phyloP scores from a whole-genome alignment of 176 grass and related monocot species.

The maize (Zea mays) region Zm-B73-REFERENCE-NAM-5.0 NC_050102.1:170821001-170821500 shows the following conservation, averaged over 20 bases:
- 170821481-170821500: not conserved
- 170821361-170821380: not conserved
- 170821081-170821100: constrained; percentile 63
- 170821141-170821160: constrained; percentile 48
- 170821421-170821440: not conserved
- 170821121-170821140: constrained; percentile 43
- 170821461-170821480: constrained; percentile 4
- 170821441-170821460: constrained; percentile 5
- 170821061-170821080: constrained; percentile 37
- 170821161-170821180: constrained; percentile 36
- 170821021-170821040: constrained; percentile 61
- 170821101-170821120: constrained; percentile 57
- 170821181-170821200: constrained; percentile 80
- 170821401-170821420: not conserved
- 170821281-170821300: constrained; percentile 70
- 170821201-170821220: constrained; percentile 69
- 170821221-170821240: constrained; percentile 92
- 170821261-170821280: constrained; percentile 73
- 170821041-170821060: constrained; percentile 43
- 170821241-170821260: constrained; percentile 79
- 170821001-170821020: constrained; percentile 52
- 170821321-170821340: constrained; percentile 15
- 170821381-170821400: not conserved
- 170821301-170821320: constrained; percentile 26
- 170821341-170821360: constrained; percentile 3